Conservation (phyloP, 495 filamentous ascomycete species). For the Parathielavia appendiculata region DNA sequence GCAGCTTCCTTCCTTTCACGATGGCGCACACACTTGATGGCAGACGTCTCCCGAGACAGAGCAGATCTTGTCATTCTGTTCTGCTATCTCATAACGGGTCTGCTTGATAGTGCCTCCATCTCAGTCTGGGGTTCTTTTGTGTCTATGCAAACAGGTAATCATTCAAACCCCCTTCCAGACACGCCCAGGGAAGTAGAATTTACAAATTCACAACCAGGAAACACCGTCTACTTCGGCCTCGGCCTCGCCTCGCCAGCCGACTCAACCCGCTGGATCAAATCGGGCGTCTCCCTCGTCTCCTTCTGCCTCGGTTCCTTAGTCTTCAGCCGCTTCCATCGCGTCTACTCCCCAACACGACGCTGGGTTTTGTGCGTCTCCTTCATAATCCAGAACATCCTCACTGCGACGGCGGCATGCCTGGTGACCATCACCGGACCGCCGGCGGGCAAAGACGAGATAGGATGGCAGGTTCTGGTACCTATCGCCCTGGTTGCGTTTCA, state of each 20-base stretch:
- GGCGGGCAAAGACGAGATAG: constrained; percentile 38
- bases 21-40: constrained; percentile 42
- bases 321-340: constrained; percentile 59
- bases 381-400: constrained; percentile 47
- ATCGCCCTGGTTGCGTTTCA: constrained; percentile 65
- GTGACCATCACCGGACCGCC: constrained; percentile 43
- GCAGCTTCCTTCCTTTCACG: constrained; percentile 7
- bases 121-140: constrained; percentile 73
- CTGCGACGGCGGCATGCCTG: constrained; percentile 53
- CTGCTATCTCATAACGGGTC: constrained; percentile 67
- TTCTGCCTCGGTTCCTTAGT: constrained; percentile 64
- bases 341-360: constrained; percentile 47
- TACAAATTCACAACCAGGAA: constrained; percentile 35
- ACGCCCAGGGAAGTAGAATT: background rate
- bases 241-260: constrained; percentile 53
- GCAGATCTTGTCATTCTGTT: constrained; percentile 58
- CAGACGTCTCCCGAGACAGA: constrained; percentile 49
- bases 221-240: constrained; percentile 69
- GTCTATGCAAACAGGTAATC: constrained; percentile 67
- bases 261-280: constrained; percentile 60
- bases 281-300: constrained; percentile 54
- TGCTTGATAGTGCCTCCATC: constrained; percentile 66
- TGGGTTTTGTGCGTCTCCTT: constrained; percentile 64
- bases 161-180: background rate
- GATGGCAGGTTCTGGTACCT: constrained; percentile 56